Conservation (phyloP, 2,329 filamentous ascomycete species). For the Hymenoscyphus infarciens region DNA sequence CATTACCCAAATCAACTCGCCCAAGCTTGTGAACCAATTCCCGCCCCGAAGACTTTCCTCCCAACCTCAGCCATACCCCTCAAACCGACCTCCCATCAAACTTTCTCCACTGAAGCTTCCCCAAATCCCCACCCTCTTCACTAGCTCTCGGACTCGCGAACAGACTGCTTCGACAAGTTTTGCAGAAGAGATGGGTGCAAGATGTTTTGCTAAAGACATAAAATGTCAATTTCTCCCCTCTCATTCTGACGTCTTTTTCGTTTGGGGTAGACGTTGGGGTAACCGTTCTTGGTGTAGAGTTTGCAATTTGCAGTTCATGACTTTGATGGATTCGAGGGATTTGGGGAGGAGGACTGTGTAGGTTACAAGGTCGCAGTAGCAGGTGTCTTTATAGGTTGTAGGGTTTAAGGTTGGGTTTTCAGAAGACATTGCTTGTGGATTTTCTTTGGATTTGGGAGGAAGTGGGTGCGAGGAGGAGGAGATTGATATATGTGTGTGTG, state of each 20-base stretch:
- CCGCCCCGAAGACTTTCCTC: not conserved
- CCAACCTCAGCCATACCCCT: not conserved
- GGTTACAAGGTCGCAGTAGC: conserved; percentile 1
- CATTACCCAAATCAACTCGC: no score
- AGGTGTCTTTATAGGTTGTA: conserved; percentile 6
- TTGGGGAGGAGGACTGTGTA: conserved; percentile 5
- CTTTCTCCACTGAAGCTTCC: not conserved
- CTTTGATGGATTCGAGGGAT: not conserved
- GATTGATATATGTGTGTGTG: not conserved
- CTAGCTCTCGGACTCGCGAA: not conserved
- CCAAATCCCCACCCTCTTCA: conserved; percentile 7
- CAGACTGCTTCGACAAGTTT: conserved; percentile 4
- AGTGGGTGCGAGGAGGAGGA: not conserved
- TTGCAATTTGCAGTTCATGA: conserved; percentile 7
- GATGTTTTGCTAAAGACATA: conserved; percentile 2
- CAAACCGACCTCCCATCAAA: conserved; percentile 6
- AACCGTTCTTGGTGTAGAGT: conserved; percentile 10
- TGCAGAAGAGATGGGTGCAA: conserved; percentile 5
- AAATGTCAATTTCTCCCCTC: not conserved
- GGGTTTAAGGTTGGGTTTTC: not conserved
- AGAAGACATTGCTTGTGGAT: not conserved
- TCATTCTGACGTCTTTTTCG: conserved; percentile 5
- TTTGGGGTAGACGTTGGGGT: conserved; percentile 8
- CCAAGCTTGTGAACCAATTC: not conserved
- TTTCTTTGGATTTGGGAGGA: not conserved